Percentiles rank a stretch among this genome's conserved stretches.
phyloP scores from a whole-genome alignment of 1,284 basidiomycete genomes.

The Microstroma glucosiphilum region DNA sequence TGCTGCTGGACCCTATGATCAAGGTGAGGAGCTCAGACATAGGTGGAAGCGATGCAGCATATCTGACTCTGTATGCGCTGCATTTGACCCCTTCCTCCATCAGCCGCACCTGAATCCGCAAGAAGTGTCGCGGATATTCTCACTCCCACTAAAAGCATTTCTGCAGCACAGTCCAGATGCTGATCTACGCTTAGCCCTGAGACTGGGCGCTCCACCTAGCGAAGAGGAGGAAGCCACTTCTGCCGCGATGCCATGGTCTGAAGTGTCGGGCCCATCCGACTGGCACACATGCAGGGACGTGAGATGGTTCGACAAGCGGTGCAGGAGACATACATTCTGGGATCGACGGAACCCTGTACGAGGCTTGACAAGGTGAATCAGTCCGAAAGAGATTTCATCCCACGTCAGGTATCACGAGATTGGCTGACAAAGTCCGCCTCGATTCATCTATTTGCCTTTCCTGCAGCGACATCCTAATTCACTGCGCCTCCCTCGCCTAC shows the following conservation, averaged over 20 bases:
- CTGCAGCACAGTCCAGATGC: slow-evolving; percentile 32
- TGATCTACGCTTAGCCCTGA: slow-evolving; percentile 17
- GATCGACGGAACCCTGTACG: slow-evolving; percentile 42
- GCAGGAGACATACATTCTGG: slow-evolving; percentile 43
- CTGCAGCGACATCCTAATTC: slow-evolving; percentile 39
- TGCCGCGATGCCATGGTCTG: slow-evolving; percentile 21
- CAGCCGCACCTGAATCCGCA: slow-evolving; percentile 28
- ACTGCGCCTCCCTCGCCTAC: slow-evolving; percentile 36
- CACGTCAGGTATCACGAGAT: neutral
- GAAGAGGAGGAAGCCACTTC: slow-evolving; percentile 20
- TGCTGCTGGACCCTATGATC: slow-evolving; percentile 28
- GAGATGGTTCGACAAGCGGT: slow-evolving; percentile 31
- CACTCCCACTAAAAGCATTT: slow-evolving; percentile 38
- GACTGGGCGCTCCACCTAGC: slow-evolving; percentile 18
- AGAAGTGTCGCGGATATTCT: slow-evolving; percentile 39
- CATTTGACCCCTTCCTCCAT: neutral
- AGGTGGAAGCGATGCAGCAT: neutral
- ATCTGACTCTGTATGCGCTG: neutral
- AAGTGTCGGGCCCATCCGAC: slow-evolving; percentile 33
- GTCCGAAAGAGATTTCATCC: too few relatives aligned
- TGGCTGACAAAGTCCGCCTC: neutral
- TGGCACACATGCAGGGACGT: slow-evolving; percentile 46
- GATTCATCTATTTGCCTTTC: neutral
- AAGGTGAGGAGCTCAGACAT: slow-evolving; percentile 15
- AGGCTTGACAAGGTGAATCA: slow-evolving; percentile 31